Conservation (phyloP, 2,329 filamentous ascomycete species). For the Westerdykella sp. region DNA sequence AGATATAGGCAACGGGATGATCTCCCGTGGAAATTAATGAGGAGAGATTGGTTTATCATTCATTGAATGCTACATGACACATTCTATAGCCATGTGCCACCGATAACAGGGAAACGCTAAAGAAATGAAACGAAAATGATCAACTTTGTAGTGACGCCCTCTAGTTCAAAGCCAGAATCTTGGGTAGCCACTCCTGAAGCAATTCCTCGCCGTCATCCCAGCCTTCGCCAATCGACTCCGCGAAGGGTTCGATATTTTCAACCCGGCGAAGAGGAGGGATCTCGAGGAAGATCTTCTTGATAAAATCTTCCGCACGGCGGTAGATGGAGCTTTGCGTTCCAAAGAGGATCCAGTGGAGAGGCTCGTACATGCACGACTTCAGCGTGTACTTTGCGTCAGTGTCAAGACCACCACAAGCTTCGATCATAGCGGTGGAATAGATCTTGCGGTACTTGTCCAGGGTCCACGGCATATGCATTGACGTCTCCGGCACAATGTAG, state of each 20-base stretch:
- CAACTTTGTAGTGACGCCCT: too few relatives aligned
- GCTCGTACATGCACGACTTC: slow-evolving; percentile 8
- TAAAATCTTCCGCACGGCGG: neutral
- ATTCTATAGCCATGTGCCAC: too few relatives aligned
- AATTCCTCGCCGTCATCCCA: neutral
- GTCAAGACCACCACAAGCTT: neutral
- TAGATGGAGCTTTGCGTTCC: too few relatives aligned
- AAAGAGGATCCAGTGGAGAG: neutral
- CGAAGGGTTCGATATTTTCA: neutral
- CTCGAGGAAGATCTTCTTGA: neutral
- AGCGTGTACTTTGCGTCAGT: slow-evolving; percentile 9
- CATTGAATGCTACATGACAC: too few relatives aligned
- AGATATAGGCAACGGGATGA: too few relatives aligned
- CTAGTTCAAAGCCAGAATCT: too few relatives aligned
- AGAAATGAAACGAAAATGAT: too few relatives aligned
- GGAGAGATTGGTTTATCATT: too few relatives aligned
- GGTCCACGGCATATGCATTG: slow-evolving; percentile 1
- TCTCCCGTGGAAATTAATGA: too few relatives aligned
- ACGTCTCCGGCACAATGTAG: neutral
- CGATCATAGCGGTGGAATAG: slow-evolving; percentile 9
- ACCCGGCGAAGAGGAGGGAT: neutral
- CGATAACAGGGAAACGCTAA: too few relatives aligned
- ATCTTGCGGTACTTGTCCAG: slow-evolving; percentile 10
- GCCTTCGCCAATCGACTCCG: neutral
- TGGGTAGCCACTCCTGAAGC: neutral